Base-by-base conservation (phyloP, 2,329 filamentous ascomycete genomes). In the Phyllosticta citriasiana region DNA sequence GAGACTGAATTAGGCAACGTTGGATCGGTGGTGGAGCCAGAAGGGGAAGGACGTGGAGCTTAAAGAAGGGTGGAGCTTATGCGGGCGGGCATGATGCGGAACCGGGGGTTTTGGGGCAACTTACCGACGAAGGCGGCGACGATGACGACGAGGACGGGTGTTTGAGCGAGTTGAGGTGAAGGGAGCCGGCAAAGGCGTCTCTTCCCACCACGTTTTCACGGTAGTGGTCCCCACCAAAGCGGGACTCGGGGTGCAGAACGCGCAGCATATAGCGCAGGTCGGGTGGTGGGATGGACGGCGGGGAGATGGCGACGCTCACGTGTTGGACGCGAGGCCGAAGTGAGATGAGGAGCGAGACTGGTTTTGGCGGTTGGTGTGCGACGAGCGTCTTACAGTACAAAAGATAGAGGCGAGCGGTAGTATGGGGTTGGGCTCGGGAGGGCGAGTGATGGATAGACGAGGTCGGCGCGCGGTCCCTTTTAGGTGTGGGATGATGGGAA, bases 141-240 rank as follows among this genome's bases (percentile, higher is more conserved):
- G 58, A 50, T n/a, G 58, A 56, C 19, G 19, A 22, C 27, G 58
- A 50, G 25, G 52, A 51, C 35, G 24, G 12, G 35, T 27, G 52
- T 22, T 59, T 53, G 52, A 24, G 14, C 33, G 51, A 12, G 52
- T 10, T 55, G 52, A 59, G 33, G 57, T 59, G 51, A 53, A 59
- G 57, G 33, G 53, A 35, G 47, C 51, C 26, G 30, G 57, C 22
- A 35, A 47, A 59, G 57, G 54, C 30, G 52, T 59, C 57, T 53
- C 54, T 59, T 54, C 57, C 57, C 57, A 59, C 57, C 57, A 59
- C 57, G 57, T 55, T 55, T 59, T 60, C 58, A 52, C 58, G 58
- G 26, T 55, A 60, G 58, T 60, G 54, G 54, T 60, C 58, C 58
- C 53, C 54, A 61, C 59, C 54, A 54, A 61, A 53, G 59, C 59